These are phyloP conservation scores for Phascolomyces articulosus DNA, from an alignment of 371 early-diverging fungal genomes.

Conservation along the genomic window DNA sequence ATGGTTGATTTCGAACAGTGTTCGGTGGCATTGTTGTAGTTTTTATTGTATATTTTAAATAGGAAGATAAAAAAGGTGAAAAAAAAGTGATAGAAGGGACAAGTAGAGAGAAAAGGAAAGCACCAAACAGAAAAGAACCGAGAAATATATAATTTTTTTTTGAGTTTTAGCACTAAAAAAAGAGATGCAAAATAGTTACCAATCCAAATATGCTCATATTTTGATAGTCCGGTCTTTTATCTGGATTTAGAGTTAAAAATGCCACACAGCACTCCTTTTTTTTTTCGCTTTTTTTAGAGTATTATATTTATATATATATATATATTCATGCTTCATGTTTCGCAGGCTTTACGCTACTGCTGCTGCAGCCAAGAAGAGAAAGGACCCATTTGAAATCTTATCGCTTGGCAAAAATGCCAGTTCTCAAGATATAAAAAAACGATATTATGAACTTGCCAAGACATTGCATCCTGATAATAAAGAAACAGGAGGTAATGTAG, in stretches of 20 bases:
- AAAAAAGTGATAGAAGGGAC: constrained; percentile 14
- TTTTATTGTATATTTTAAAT: constrained; percentile 10
- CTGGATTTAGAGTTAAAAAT: too few species aligned
- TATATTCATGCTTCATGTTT: neutral
- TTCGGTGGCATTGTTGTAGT: constrained; percentile 1
- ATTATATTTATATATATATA: neutral
- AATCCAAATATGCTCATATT: too few species aligned
- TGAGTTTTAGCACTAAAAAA: too few species aligned
- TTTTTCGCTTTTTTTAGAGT: constrained; percentile 14
- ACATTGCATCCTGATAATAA: constrained; percentile 43
- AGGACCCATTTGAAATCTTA: constrained; percentile 38
- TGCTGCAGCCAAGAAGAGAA: constrained; percentile 9
- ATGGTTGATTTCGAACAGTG: neutral
- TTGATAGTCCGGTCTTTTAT: too few species aligned
- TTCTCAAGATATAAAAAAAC: constrained; percentile 34
- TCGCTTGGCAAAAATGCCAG: constrained; percentile 24
- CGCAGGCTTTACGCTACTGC: neutral
- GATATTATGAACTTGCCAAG: constrained; percentile 47
- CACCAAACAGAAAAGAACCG: too few species aligned
- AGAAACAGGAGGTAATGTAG: constrained; percentile 32
- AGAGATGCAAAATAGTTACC: too few species aligned
- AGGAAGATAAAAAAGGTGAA: constrained; percentile 10
- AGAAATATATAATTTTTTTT: too few species aligned
- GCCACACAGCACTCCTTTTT: constrained; percentile 14
- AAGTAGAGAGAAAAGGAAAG: neutral